phyloP scores from a whole-genome alignment of 2,329 filamentous ascomycete species.

The Kalaharituber pfeilii region DNA sequence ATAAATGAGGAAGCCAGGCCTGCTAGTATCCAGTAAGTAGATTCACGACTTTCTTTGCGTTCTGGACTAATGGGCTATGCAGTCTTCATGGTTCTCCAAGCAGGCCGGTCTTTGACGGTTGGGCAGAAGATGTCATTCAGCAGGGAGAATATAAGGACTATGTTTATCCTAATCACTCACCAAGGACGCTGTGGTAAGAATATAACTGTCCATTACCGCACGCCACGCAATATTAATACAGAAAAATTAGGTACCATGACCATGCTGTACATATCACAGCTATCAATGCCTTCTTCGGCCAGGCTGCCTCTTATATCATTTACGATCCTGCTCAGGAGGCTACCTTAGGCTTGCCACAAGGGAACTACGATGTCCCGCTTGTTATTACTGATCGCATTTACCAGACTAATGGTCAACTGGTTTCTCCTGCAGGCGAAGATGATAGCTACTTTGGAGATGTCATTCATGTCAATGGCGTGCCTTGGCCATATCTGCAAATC shows the following conservation, averaged over 20 bases:
- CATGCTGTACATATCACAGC: conserved; percentile 33
- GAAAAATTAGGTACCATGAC: conserved; percentile 35
- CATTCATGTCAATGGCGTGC: conserved; percentile 41
- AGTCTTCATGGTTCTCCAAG: conserved; percentile 1
- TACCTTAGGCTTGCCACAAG: conserved; percentile 34
- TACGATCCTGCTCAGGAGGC: conserved; percentile 34
- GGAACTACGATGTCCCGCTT: conserved; percentile 38
- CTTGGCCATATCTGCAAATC: conserved; percentile 42
- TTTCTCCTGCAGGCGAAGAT: conserved; percentile 31
- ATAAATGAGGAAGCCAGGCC: neutral
- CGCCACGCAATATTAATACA: neutral
- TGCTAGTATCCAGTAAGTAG: neutral
- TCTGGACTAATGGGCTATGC: neutral
- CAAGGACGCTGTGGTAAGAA: conserved; percentile 20
- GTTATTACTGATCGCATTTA: conserved; percentile 37
- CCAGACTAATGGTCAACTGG: conserved; percentile 34
- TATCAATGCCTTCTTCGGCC: conserved; percentile 39
- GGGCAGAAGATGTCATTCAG: neutral
- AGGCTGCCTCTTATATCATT: conserved; percentile 40
- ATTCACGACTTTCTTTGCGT: too few species aligned
- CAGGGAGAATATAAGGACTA: neutral
- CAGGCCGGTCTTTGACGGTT: neutral
- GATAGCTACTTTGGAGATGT: conserved; percentile 39
- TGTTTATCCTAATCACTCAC: neutral
- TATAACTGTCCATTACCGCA: neutral